Conservation (phyloP, 305 asterid genomes). For the Nicotiana rustica region DNA sequence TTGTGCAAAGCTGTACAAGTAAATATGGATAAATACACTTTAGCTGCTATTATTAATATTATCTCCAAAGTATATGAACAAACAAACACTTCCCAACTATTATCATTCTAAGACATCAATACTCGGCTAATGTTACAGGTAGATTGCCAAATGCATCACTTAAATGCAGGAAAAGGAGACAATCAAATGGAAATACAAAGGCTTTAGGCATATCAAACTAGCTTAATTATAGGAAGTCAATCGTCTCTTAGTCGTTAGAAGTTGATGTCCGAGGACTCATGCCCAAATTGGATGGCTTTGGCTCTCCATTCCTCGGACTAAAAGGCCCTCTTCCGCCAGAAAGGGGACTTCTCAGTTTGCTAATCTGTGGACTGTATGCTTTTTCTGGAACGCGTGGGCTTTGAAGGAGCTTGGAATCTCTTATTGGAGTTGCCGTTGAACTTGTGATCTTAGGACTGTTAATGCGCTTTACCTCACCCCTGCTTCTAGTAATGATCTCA, state of each 20-base stretch:
- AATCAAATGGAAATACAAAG: slow-evolving; percentile 33
- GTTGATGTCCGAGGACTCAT: slow-evolving; percentile 53
- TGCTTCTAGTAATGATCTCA: slow-evolving; percentile 80
- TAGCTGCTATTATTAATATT: slow-evolving; percentile 23
- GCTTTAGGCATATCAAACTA: slow-evolving; percentile 32
- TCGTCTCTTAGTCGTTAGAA: slow-evolving; percentile 26
- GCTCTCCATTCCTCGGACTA: slow-evolving; percentile 63
- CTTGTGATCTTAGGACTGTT: slow-evolving; percentile 71
- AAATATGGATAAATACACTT: slow-evolving; percentile 15
- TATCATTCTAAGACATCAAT: slow-evolving; percentile 32
- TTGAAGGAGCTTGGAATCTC: slow-evolving; percentile 55
- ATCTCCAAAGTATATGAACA: slow-evolving; percentile 26
- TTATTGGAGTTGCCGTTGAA: slow-evolving; percentile 64
- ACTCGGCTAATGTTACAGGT: slow-evolving; percentile 45
- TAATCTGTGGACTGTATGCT: slow-evolving; percentile 66
- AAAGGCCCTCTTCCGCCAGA: slow-evolving; percentile 49
- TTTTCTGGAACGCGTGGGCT: slow-evolving; percentile 68
- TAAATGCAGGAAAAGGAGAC: slow-evolving; percentile 34
- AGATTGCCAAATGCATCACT: slow-evolving; percentile 29
- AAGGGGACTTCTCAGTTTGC: slow-evolving; percentile 59
- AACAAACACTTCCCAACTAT: slow-evolving; percentile 27
- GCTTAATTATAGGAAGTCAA: neutral
- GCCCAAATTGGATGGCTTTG: slow-evolving; percentile 60
- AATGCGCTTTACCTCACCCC: slow-evolving; percentile 76
- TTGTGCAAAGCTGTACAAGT: slow-evolving; percentile 17